Base-by-base conservation (phyloP, 345 rosid genomes). In the Moricandia arvensis region DNA sequence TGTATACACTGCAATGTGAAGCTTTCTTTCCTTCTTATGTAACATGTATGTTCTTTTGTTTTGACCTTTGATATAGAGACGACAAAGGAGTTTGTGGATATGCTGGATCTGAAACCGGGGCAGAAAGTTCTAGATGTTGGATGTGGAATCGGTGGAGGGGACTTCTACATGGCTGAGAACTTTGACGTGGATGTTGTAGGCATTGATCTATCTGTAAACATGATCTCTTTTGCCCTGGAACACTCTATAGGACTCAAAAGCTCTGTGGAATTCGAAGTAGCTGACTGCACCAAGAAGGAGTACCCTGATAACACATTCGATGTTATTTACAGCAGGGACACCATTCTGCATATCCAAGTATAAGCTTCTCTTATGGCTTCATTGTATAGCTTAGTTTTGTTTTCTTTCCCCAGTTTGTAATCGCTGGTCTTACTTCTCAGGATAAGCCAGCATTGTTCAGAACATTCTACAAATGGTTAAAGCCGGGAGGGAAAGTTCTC, bases 141-240 rank as follows among this genome's bases (percentile, higher is more conserved):
- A 63, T 92, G 99, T 41, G 99, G 99, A 69, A 95, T 92, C 6
- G 99, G 99, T 7, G 99, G 99, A 81, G 97, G 99, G 18, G 96
- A 90, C 83, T 95, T 95, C 81, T 95, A 90, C 89, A 95, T 92
- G 97, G 97, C 99, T 59, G 88, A 92, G 81, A 83, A 84, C 47
- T 95, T 86, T 63, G 93, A 86, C 33, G 97, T 89, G 24, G 85
- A 90, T 80, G 97, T 95, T 82, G 82, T 90, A 16, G 99, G 97
- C 76, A 92, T 92, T 69, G 97, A 95, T 78, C 90, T 95, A 63
- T 92, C 99, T 8, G 74, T 92, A 68, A 92, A 95, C 62, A 92
- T 95, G 99, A 85, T 95, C 59, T 89, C 97, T 16, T 87, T 95
- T 79, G 97, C 99, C 24, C 87, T 95, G 7, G 99, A 95, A 76